Conservation (phyloP, 495 filamentous ascomycete species). For the Neurospora hispaniola region DNA sequence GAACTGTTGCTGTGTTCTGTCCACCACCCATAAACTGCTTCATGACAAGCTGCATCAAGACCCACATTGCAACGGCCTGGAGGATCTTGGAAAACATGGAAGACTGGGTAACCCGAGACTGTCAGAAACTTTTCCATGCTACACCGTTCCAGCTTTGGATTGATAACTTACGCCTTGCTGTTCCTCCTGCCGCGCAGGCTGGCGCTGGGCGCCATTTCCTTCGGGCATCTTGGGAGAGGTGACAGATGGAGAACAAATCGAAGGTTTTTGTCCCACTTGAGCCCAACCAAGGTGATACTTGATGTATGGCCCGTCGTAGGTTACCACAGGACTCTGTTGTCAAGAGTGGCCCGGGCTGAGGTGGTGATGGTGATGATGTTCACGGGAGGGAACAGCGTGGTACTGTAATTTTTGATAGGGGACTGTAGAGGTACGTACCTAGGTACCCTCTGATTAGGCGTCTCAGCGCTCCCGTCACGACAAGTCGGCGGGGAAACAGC, state of each 20-base stretch:
- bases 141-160: not conserved
- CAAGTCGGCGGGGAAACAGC: not conserved
- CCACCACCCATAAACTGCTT: conserved; percentile 37
- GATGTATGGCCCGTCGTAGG: not conserved
- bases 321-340: not conserved
- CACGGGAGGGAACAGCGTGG: not conserved
- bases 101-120: conserved; percentile 1
- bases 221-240: conserved; percentile 27
- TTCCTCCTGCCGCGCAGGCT: conserved; percentile 20
- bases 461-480: not conserved
- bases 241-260: not conserved
- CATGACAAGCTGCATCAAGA: conserved; percentile 37
- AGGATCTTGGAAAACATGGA: conserved; percentile 29
- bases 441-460: not conserved
- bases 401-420: not conserved
- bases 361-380: not conserved
- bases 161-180: conserved; percentile 27
- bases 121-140: conserved; percentile 11
- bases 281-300: not conserved
- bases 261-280: not conserved
- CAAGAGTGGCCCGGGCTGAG: not conserved
- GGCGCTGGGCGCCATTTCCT: conserved; percentile 17
- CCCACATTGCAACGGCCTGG: conserved; percentile 32
- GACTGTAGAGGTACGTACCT: not conserved
- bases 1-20: conserved; percentile 33